phyloP scores from a whole-genome alignment of 2,329 filamentous ascomycete species.

The Fusarium setosum region DNA sequence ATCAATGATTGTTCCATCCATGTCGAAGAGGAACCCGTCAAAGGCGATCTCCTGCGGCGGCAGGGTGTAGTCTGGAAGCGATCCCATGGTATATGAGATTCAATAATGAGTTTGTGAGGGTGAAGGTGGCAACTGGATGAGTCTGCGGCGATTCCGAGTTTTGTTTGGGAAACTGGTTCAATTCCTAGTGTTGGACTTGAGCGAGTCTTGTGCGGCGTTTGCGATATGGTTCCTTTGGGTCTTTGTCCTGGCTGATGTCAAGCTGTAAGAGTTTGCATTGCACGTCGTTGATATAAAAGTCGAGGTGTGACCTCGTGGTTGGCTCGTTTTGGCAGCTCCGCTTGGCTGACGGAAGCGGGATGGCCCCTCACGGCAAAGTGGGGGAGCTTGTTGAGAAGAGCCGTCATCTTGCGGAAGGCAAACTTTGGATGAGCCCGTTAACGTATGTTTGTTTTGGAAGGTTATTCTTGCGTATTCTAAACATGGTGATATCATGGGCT shows the following conservation, averaged over 20 bases:
- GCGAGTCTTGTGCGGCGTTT: too few species aligned
- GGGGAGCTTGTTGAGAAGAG: not conserved
- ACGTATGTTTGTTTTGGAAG: too few species aligned
- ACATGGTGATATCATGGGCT: too few species aligned
- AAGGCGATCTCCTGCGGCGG: constrained; percentile 61
- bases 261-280: constrained; percentile 1
- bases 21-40: constrained; percentile 74
- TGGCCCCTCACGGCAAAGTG: constrained; percentile 8
- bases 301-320: constrained; percentile 10
- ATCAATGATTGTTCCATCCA: constrained; percentile 88
- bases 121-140: not conserved
- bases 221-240: too few species aligned
- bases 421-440: too few species aligned
- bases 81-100: constrained; percentile 45
- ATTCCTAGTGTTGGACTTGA: too few species aligned
- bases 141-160: not conserved
- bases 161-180: not conserved
- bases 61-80: constrained; percentile 52
- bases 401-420: not conserved
- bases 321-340: constrained; percentile 44
- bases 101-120: not conserved
- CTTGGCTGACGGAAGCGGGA: not conserved
- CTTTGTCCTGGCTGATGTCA: not conserved
- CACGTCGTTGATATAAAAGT: not conserved
- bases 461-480: too few species aligned